phyloP scores from a whole-genome alignment of 2,329 filamentous ascomycete species.

The Exserohilum rostratum region DNA sequence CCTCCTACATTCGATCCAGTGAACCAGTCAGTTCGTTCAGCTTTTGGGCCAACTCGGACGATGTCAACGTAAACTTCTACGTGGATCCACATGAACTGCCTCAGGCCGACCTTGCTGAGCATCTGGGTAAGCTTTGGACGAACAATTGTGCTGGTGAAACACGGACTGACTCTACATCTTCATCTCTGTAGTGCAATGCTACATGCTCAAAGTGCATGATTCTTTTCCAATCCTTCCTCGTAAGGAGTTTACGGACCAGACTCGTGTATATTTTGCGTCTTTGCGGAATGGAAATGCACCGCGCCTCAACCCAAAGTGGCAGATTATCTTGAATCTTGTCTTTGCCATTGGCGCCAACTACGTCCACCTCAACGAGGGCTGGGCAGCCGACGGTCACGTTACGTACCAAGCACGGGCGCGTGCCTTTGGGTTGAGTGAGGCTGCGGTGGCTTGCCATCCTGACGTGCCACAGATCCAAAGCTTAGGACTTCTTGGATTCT shows the following conservation, averaged over 20 bases:
- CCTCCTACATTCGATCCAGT: constrained; percentile 13
- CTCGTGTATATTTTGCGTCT: constrained; percentile 38
- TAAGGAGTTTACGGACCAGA: constrained; percentile 42
- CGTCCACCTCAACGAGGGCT: constrained; percentile 39
- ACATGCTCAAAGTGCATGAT: constrained; percentile 49
- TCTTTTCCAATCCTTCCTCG: constrained; percentile 48
- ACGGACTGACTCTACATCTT: background rate
- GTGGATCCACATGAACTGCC: constrained; percentile 45
- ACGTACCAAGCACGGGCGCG: constrained; percentile 50
- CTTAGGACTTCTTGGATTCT: constrained; percentile 48
- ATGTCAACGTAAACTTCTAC: constrained; percentile 28
- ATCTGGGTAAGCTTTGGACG: constrained; percentile 17
- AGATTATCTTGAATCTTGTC: constrained; percentile 50
- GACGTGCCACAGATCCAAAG: constrained; percentile 50
- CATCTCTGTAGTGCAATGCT: constrained; percentile 31
- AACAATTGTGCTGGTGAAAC: background rate
- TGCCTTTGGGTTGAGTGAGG: constrained; percentile 38
- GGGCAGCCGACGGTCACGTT: constrained; percentile 42
- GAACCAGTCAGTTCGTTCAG: constrained; percentile 41
- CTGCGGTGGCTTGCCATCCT: constrained; percentile 40
- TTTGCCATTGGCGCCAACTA: constrained; percentile 52
- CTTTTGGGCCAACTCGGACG: constrained; percentile 44
- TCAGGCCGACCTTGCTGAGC: constrained; percentile 36
- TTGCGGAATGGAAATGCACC: constrained; percentile 26
- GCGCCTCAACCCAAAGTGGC: constrained; percentile 40